Evolutionary conservation across 1,284 basidiomycete species (phyloP).

Genomic region (Malassezia dermatis): DNA sequence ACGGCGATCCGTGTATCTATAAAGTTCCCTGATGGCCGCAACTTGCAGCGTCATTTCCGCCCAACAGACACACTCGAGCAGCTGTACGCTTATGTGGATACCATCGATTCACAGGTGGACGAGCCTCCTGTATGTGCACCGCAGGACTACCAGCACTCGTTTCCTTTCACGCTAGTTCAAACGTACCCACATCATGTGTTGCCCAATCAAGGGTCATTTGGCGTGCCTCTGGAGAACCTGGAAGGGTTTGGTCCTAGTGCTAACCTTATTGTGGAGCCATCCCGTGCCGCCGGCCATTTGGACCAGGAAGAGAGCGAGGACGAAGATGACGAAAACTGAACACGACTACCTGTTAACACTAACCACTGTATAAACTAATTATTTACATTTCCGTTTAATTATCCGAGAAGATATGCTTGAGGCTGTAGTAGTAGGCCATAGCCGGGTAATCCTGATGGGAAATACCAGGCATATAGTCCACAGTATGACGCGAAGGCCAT

Average conservation of each 20-base stretch:
- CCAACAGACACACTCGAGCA: conserved; percentile 21
- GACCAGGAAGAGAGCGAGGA: conserved; percentile 15
- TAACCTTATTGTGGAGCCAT: conserved; percentile 33
- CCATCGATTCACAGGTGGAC: conserved; percentile 7
- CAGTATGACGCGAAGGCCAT: conserved; percentile 27
- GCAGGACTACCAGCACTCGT: conserved; percentile 23
- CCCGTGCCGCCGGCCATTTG: conserved; percentile 7
- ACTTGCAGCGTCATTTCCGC: conserved; percentile 23
- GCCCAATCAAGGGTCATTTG: not conserved
- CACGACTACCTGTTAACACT: not conserved
- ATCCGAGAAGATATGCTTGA: conserved; percentile 2
- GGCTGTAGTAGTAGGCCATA: conserved; percentile 3
- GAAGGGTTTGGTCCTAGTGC: conserved; percentile 26
- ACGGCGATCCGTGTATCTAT: conserved; percentile 23
- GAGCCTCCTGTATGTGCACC: conserved; percentile 4
- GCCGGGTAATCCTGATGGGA: conserved; percentile 37
- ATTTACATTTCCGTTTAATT: not conserved
- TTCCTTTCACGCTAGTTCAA: conserved; percentile 32
- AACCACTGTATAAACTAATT: not conserved
- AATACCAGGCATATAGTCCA: conserved; percentile 31
- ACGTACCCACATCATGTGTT: conserved; percentile 28
- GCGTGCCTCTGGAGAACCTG: conserved; percentile 17
- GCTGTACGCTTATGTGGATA: conserved; percentile 33
- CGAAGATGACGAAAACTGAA: conserved; percentile 10
- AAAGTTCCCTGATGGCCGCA: conserved; percentile 32